These are phyloP conservation scores for Lasiosphaeria hispida DNA, from an alignment of 495 filamentous ascomycete species.

Conservation along the genomic window DNA sequence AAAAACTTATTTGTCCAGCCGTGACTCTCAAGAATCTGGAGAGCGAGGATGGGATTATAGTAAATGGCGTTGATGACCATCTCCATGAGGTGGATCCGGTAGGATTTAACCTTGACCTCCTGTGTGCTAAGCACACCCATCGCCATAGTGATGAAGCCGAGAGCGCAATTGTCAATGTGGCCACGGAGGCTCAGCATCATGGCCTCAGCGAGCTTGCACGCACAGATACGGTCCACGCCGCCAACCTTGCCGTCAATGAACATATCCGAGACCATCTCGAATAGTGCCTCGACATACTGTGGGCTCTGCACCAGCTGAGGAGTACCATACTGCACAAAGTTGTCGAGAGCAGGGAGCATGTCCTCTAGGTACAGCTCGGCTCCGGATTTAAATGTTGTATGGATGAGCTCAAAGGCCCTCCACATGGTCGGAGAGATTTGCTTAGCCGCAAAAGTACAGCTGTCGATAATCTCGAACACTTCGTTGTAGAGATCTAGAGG, in stretches of 20 bases:
- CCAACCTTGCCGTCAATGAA: slow-evolving; percentile 79
- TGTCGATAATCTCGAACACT: slow-evolving; percentile 97
- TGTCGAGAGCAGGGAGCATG: slow-evolving; percentile 96
- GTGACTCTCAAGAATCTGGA: slow-evolving; percentile 84
- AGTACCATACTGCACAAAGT: slow-evolving; percentile 89
- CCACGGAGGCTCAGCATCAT: slow-evolving; percentile 94
- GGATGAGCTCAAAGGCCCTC: slow-evolving; percentile 94
- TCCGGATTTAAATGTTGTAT: slow-evolving; percentile 93
- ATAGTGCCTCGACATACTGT: slow-evolving; percentile 81
- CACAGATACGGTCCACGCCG: slow-evolving; percentile 93
- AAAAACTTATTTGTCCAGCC: slow-evolving; percentile 99
- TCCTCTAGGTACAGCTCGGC: slow-evolving; percentile 98
- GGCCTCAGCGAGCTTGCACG: slow-evolving; percentile 97
- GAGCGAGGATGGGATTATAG: slow-evolving; percentile 81
- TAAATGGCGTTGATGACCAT: slow-evolving; percentile 98
- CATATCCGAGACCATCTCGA: slow-evolving; percentile 74
- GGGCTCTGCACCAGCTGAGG: slow-evolving; percentile 75
- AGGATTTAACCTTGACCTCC: slow-evolving; percentile 81
- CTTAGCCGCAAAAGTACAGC: slow-evolving; percentile 98
- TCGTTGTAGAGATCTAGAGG: slow-evolving; percentile 85
- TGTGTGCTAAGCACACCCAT: slow-evolving; percentile 72
- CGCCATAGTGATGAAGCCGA: slow-evolving; percentile 81
- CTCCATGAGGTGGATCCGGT: slow-evolving; percentile 95
- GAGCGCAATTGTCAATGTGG: slow-evolving; percentile 81
- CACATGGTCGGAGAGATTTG: slow-evolving; percentile 95